Conservation (phyloP, 805 yeast genomes). For the Zygosaccharomyces rouxii region DNA sequence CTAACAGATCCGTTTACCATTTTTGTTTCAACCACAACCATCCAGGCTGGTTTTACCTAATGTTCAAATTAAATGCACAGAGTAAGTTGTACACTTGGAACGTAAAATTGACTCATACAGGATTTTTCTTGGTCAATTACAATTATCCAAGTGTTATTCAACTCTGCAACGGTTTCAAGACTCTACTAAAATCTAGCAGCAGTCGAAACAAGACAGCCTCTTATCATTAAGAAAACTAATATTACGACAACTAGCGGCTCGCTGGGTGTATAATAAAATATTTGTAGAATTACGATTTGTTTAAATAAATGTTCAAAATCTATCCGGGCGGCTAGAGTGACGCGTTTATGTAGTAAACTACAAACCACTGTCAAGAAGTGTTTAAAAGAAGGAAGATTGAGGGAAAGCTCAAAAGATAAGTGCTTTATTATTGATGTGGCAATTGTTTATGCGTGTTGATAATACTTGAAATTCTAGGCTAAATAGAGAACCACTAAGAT, state of each 20-base stretch:
- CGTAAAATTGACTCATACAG: conserved; percentile 84
- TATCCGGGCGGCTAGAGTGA: no score
- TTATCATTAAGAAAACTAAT: conserved; percentile 2
- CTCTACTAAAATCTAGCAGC: conserved; percentile 39
- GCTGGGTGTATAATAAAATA: conserved; percentile 1
- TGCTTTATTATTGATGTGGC: no score
- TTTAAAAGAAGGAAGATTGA: no score
- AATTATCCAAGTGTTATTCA: conserved; percentile 85
- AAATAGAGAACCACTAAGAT: neutral
- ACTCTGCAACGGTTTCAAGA: conserved; percentile 93
- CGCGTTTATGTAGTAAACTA: no score
- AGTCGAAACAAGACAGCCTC: conserved; percentile 16
- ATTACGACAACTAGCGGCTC: neutral
- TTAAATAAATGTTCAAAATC: neutral
- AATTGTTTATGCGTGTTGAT: no score
- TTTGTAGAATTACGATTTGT: neutral
- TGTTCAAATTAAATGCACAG: conserved; percentile 74
- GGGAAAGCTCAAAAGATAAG: no score
- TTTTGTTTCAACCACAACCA: conserved; percentile 85
- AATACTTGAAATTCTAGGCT: no score
- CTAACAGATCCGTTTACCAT: conserved; percentile 82
- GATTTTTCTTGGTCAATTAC: conserved; percentile 73
- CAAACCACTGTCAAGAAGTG: no score
- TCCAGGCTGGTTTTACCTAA: conserved; percentile 89
- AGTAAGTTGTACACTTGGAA: conserved; percentile 79